A percentile compares a stretch with the other conserved stretches of the same genome.
These are phyloP conservation scores for Phytopythium aichiense DNA, from an alignment of 352 stramenopile species.

Conservation along the genomic window DNA sequence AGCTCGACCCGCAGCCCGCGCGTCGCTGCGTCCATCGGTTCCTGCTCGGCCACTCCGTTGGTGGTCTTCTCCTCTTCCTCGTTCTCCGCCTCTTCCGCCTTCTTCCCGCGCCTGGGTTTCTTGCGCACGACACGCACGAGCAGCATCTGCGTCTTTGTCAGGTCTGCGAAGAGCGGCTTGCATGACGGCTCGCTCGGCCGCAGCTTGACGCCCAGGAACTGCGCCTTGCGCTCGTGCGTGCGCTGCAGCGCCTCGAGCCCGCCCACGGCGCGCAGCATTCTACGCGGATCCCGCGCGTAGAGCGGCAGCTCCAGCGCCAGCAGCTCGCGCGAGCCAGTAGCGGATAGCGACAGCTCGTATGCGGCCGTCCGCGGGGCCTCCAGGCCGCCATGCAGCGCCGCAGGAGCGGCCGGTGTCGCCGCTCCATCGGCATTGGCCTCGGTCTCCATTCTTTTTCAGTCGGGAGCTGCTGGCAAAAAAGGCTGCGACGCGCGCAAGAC, in stretches of 20 bases:
- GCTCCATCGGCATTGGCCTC: not conserved
- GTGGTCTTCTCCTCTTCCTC: not conserved
- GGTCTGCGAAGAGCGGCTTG: conserved; percentile 78
- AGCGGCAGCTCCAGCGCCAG: conserved; percentile 65
- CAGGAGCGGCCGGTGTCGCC: not conserved
- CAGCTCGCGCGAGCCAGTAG: conserved; percentile 34
- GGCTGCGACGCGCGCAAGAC: too few species aligned
- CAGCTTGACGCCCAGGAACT: conserved; percentile 77
- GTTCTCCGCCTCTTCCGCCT: not conserved
- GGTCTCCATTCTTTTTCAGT: not conserved
- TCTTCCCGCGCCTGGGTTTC: conserved; percentile 21
- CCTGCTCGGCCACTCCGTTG: too few species aligned
- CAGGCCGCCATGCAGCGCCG: not conserved
- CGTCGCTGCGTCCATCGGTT: not conserved
- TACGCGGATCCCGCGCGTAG: conserved; percentile 40
- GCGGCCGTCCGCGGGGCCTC: not conserved
- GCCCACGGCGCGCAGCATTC: conserved; percentile 57
- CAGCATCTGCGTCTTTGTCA: conserved; percentile 79
- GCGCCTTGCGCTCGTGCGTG: conserved; percentile 64
- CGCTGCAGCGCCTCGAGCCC: conserved; percentile 52
- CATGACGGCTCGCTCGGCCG: conserved; percentile 70
- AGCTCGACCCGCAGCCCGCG: conserved; percentile 34
- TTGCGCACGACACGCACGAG: conserved; percentile 48
- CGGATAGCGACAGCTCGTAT: conserved; percentile 28
- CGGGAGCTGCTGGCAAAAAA: too few species aligned